A percentile compares a stretch with the other conserved stretches of the same genome.
These are phyloP conservation scores for Cystobasidium slooffiae DNA, from an alignment of 1,284 basidiomycete genomes.

Conservation along the genomic window DNA sequence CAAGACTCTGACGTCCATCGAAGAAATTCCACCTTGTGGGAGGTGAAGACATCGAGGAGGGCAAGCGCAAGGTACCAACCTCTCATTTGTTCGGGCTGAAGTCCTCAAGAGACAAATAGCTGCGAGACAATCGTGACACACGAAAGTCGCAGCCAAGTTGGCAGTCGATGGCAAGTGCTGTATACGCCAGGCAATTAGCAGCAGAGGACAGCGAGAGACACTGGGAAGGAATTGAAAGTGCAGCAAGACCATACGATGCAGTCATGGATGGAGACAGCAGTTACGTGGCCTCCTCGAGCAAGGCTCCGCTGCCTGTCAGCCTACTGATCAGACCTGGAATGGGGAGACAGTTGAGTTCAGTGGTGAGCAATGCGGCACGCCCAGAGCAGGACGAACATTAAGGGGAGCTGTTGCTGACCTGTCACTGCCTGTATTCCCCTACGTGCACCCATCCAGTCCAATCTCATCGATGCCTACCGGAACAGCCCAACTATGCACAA, in stretches of 20 bases:
- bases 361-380: neutral
- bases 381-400: too few species aligned
- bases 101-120: too few species aligned
- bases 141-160: neutral
- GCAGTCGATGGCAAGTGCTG: neutral
- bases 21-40: too few species aligned
- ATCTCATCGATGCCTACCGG: slow-evolving; percentile 26
- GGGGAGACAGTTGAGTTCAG: slow-evolving; percentile 18
- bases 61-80: too few species aligned
- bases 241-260: neutral
- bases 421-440: neutral
- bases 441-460: slow-evolving; percentile 19
- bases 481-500: neutral
- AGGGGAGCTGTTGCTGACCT: neutral
- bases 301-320: neutral
- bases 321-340: slow-evolving; percentile 9
- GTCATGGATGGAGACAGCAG: neutral
- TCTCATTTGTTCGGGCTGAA: too few species aligned
- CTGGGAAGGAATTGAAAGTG: too few species aligned
- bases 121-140: too few species aligned
- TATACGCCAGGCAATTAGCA: neutral
- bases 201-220: neutral
- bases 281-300: neutral
- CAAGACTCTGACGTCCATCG: too few species aligned
- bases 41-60: too few species aligned